Evolutionary conservation across 495 filamentous ascomycete species (phyloP), one percentile per base, ranked within the genome.

Genomic region (Penicillium cataractarum): DNA sequence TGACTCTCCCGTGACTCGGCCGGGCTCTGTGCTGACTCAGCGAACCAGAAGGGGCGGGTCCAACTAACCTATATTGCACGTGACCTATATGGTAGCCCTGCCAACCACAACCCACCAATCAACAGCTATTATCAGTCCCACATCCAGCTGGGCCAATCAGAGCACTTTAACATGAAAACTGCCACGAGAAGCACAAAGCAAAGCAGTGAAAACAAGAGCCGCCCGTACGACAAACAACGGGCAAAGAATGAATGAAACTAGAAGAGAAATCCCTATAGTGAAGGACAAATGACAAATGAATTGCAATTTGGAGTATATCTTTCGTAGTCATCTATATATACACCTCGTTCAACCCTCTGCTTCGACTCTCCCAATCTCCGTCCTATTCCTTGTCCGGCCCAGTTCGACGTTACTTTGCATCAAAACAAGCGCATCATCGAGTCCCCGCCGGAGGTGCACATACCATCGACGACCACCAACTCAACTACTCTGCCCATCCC

Each of bases 21-120:
- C 22, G 21, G 22, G 4, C 10, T 21, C 9, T 4, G 1, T 24
- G 50, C 60, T 66, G 53, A 65, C 49, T 65, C 54, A 59, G 52
- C 57, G 8, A 61, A 46, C 9, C 7, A 9, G 19, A 8, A 2
- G n/a, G n/a, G n/a, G 42, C 42, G 42, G 42, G 42, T 46, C 42
- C 42, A 46, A 46, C 7, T 46, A 46, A 46, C 42, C 42, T 29
- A 8, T 10, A 31, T 15, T 1, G 15, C 49, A 52, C 49, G 49
- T 52, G 49, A 52, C 49, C 48, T 26, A 53, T 8, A 60, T 44
- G 44, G 70, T 70, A 70, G 67, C 40, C 70, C 70, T 65, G 70
- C 67, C 67, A 72, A 72, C 70, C 40, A 10, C 0, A 0, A 1
- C 22, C 8, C n/a, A 13, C 69, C 67, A 72, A 72, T 70, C 53